phyloP scores from a whole-genome alignment of 805 yeast genomes.

The Saccharomycodes ludwigii region DNA sequence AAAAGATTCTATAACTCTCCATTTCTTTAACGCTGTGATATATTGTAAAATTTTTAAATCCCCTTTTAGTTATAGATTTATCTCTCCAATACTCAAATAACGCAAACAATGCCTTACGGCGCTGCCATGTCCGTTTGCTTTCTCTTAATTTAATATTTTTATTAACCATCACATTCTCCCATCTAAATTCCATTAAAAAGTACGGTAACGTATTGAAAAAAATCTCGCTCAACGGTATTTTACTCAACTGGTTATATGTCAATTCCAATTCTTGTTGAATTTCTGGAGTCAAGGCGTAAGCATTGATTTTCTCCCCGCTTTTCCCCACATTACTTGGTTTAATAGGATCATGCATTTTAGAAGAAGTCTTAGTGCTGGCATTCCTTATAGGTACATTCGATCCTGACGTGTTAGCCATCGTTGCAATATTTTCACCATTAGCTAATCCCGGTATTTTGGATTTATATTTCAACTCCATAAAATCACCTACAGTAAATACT shows the following conservation, averaged over 20 bases:
- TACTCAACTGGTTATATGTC: conserved; percentile 16
- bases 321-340: no score
- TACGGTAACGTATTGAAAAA: conserved; percentile 24
- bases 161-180: conserved; percentile 24
- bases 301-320: conserved; percentile 17
- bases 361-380: no score
- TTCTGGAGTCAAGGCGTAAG: conserved; percentile 18
- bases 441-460: no score
- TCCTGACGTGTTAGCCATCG: no score
- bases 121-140: conserved; percentile 26
- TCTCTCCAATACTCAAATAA: conserved; percentile 26
- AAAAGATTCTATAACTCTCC: conserved; percentile 25
- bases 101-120: conserved; percentile 24
- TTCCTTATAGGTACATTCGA: no score
- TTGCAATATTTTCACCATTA: no score
- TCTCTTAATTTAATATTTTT: conserved; percentile 22
- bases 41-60: conserved; percentile 17
- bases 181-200: conserved; percentile 24
- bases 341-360: no score
- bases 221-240: conserved; percentile 21
- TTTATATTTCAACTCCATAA: conserved; percentile 20
- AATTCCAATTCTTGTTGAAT: conserved; percentile 19
- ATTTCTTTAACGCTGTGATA: conserved; percentile 25
- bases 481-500: conserved; percentile 19
- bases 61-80: conserved; percentile 22